phyloP scores from a whole-genome alignment of 75 land plant species.

The Gnetum montanum region DNA sequence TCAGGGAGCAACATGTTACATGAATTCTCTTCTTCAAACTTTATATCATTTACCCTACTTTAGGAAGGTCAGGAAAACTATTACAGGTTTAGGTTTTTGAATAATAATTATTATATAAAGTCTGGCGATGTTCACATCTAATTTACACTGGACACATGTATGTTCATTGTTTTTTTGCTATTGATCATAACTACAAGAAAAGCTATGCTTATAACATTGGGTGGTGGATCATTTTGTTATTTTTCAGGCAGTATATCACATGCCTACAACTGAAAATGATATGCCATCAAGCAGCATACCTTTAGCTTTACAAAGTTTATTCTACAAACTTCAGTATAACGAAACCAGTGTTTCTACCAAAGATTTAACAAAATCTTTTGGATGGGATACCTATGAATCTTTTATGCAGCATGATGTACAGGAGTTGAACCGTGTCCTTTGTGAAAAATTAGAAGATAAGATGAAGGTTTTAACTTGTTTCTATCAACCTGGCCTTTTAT shows the following conservation, averaged over 20 bases:
- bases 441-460: constrained; percentile 51
- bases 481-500: no score
- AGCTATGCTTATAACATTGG: background rate
- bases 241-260: constrained; percentile 28
- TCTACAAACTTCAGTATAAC: constrained; percentile 56
- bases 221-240: background rate
- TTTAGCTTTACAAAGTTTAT: constrained; percentile 40
- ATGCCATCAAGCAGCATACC: constrained; percentile 42
- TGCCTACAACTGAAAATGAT: constrained; percentile 54
- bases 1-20: constrained; percentile 95
- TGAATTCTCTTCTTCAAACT: constrained; percentile 81
- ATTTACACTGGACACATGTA: background rate
- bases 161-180: background rate
- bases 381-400: constrained; percentile 51
- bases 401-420: constrained; percentile 69
- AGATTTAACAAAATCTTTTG: constrained; percentile 64
- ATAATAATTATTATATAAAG: background rate
- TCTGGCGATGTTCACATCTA: background rate
- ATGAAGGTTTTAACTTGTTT: constrained; percentile 41
- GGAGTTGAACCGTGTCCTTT: constrained; percentile 59
- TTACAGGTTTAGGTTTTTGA: background rate
- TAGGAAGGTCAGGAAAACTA: constrained; percentile 48
- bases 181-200: background rate
- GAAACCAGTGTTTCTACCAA: constrained; percentile 67
- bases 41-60: constrained; percentile 91